phyloP scores from a whole-genome alignment of 371 early-diverging fungal species.

The Zopfochytrium polystomum region DNA sequence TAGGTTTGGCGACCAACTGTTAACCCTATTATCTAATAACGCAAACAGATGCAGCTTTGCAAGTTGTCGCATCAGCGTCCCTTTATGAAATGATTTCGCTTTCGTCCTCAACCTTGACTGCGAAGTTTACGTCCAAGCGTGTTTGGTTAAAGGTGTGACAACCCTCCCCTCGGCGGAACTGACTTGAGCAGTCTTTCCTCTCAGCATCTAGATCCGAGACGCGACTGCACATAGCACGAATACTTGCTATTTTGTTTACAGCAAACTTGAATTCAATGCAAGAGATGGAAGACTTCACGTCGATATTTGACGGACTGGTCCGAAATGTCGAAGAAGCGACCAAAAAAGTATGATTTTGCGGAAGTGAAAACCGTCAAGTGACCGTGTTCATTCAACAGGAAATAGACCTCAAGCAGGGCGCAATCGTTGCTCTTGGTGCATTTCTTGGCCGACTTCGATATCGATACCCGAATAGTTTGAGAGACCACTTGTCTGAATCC shows the following conservation, averaged over 20 bases:
- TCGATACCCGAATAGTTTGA: constrained; percentile 43
- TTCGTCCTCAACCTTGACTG: constrained; percentile 62
- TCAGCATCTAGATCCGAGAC: constrained; percentile 63
- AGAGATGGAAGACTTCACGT: constrained; percentile 5
- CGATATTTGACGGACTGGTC: constrained; percentile 5
- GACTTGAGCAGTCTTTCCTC: constrained; percentile 47
- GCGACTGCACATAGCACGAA: constrained; percentile 62
- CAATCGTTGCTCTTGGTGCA: constrained; percentile 67
- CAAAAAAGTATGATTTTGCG: constrained; percentile 39
- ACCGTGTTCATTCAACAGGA: neutral
- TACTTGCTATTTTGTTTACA: constrained; percentile 75
- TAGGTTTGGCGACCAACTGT: constrained; percentile 21
- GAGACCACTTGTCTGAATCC: constrained; percentile 1
- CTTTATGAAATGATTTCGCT: constrained; percentile 72
- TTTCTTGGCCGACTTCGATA: constrained; percentile 60
- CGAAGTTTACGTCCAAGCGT: constrained; percentile 54
- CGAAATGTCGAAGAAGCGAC: constrained; percentile 49
- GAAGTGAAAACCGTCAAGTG: constrained; percentile 33
- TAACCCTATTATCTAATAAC: neutral
- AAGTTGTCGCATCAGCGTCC: constrained; percentile 64
- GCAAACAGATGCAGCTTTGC: constrained; percentile 53
- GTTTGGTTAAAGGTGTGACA: constrained; percentile 57
- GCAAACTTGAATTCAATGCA: constrained; percentile 19
- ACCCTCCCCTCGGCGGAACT: neutral
- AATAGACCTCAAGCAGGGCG: no score